Base-by-base conservation (phyloP, 495 filamentous ascomycete genomes). In the Talaromyces thailandensis region DNA sequence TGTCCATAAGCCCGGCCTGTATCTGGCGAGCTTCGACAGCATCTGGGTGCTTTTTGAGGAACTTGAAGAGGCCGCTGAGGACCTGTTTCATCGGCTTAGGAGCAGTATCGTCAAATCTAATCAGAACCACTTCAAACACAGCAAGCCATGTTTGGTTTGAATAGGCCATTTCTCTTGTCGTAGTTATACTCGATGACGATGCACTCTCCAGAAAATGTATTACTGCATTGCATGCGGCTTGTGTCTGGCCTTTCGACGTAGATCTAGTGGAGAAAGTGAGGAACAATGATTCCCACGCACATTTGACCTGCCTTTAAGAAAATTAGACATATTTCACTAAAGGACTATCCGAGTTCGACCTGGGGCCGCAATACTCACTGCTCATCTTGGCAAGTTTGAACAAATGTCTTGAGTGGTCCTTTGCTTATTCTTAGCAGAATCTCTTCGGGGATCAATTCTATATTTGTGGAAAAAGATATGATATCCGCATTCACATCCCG, bases 61-160 rank as follows among this genome's bases (percentile, higher is more conserved):
- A 77, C 21, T 75, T 71, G 35, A 76, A 77, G 58, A 90, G 69
- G 50, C 84, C 79, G 65, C 83, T 76, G 52, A 95, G 71, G 0
- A 93, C 77, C 64, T 91, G 87, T 68, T 86, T 86, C 81, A 92
- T 81, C 29, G 89, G 86, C 58, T 91, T 88, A 26, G 87, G 81
- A 62, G 87, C 87, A 37, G 88, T 82, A 65, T 85, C 83, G 64
- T 93, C 88, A 64, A 84, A 91, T 73, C 85, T 88, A 61, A 85
- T 80, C 63, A 96, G 75, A 65, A 86, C 93, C 56, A 89, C 84
- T 14, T 85, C 73, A 68, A 94, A 90, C 4, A 89, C 70, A 50
- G 77, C 74, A 12, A 79, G 66, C 73, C 86, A 89, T 9, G 79
- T 77, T 16, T 69, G 65, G 24, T 82, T 68, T 14, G 80, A 79